Evolutionary conservation across 345 rosid genomes (phyloP).

Genomic region (Mangifera indica): DNA sequence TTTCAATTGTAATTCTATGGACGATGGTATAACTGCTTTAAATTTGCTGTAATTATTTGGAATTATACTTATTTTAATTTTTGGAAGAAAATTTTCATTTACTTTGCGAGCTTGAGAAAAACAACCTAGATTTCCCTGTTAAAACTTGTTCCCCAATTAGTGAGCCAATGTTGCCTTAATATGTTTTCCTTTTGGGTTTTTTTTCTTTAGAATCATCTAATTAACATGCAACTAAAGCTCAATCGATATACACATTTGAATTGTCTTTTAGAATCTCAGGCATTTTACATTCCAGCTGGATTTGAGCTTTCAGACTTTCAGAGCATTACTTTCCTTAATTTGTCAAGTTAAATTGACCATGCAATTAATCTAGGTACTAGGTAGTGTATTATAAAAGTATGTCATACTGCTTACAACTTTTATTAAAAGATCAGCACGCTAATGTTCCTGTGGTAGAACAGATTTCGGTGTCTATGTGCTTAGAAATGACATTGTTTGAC

Average conservation of each 20-base stretch:
- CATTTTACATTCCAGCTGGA: background rate
- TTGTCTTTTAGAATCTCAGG: background rate
- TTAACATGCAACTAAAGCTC: background rate
- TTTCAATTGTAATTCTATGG: no score
- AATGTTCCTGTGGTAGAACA: background rate
- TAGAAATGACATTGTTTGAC: background rate
- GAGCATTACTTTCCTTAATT: background rate
- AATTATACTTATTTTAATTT: no score
- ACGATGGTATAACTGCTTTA: no score
- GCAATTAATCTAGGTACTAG: no score
- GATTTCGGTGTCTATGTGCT: background rate
- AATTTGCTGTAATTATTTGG: no score
- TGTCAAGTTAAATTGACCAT: background rate
- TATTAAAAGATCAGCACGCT: no score
- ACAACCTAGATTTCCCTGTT: no score
- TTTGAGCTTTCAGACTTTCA: background rate
- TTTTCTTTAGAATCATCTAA: background rate
- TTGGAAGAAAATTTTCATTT: no score
- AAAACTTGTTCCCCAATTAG: no score
- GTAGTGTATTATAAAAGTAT: background rate
- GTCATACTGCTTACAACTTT: background rate
- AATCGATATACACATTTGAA: background rate
- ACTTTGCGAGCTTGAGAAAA: no score
- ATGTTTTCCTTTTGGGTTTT: no score
- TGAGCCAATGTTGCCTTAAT: no score